Percentiles rank a stretch among this genome's conserved stretches.
Evolutionary conservation across 805 yeast genomes (phyloP).

Genomic region (Myxozyma neglecta): DNA sequence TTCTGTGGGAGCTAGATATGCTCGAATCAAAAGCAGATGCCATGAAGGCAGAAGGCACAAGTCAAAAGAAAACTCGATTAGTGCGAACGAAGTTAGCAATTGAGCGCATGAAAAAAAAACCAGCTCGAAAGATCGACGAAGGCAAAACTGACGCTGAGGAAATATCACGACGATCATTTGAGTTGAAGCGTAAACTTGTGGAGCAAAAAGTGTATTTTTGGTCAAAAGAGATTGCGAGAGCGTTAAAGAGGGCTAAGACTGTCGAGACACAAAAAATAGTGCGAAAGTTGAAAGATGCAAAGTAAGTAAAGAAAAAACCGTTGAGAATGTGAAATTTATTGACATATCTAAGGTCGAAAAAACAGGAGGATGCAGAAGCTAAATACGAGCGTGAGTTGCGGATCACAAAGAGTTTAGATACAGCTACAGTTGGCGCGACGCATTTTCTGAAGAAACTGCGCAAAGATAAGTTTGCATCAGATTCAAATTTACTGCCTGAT

Average conservation of each 20-base stretch:
- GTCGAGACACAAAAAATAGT: slow-evolving; percentile 40
- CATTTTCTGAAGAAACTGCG: slow-evolving; percentile 18
- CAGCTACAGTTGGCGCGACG: slow-evolving; percentile 27
- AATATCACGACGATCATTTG: slow-evolving; percentile 6
- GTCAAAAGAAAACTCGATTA: slow-evolving; percentile 33
- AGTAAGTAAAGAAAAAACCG: slow-evolving; percentile 6
- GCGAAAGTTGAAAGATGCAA: slow-evolving; percentile 35
- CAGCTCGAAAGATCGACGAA: slow-evolving; percentile 13
- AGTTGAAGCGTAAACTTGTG: slow-evolving; percentile 36
- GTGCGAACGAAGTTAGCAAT: slow-evolving; percentile 38
- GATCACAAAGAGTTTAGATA: slow-evolving; percentile 31
- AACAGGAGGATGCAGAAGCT: slow-evolving; percentile 22
- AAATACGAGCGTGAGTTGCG: slow-evolving; percentile 32
- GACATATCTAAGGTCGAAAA: background rate
- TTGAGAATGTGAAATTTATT: background rate
- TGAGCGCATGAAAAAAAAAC: slow-evolving; percentile 13
- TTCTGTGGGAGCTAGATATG: slow-evolving; percentile 42
- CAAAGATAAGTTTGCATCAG: slow-evolving; percentile 12
- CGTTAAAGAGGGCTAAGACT: slow-evolving; percentile 38
- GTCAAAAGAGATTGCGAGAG: slow-evolving; percentile 34
- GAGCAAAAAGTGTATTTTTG: slow-evolving; percentile 40
- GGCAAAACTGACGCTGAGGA: background rate
- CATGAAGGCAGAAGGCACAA: slow-evolving; percentile 2
- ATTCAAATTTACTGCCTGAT: slow-evolving; percentile 17
- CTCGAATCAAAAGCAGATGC: slow-evolving; percentile 40